These are phyloP conservation scores for Penicillium bialowiezense DNA, from an alignment of 495 filamentous ascomycete genomes.

Conservation along the genomic window DNA sequence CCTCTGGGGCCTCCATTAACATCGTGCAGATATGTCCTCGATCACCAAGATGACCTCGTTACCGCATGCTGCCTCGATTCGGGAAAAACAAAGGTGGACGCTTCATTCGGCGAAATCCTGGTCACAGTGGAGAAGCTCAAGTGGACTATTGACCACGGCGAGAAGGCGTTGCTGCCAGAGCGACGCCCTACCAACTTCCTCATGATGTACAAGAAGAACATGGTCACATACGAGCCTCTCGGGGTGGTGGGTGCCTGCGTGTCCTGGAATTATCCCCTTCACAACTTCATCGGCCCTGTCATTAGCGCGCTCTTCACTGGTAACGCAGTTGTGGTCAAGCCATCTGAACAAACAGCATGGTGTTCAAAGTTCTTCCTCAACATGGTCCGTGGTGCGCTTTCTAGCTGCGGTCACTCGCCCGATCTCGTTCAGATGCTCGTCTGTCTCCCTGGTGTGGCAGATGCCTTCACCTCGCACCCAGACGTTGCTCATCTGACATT, in stretches of 20 bases:
- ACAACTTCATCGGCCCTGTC: conserved; percentile 89
- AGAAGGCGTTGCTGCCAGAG: conserved; percentile 71
- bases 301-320: conserved; percentile 92
- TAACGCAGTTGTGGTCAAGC: conserved; percentile 88
- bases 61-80: conserved; percentile 87
- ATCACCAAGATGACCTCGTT: conserved; percentile 87
- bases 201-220: conserved; percentile 94
- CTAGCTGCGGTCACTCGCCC: conserved; percentile 79
- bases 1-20: not conserved
- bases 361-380: conserved; percentile 74
- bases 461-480: conserved; percentile 81
- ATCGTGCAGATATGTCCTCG: conserved; percentile 62
- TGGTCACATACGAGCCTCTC: conserved; percentile 85
- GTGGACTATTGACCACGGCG: conserved; percentile 92
- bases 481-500: conserved; percentile 91
- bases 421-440: conserved; percentile 78
- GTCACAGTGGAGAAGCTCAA: conserved; percentile 90
- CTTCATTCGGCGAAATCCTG: conserved; percentile 88
- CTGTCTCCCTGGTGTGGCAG: conserved; percentile 82
- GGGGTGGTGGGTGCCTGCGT: conserved; percentile 90
- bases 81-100: conserved; percentile 96
- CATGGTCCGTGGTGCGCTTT: conserved; percentile 73
- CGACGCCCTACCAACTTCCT: conserved; percentile 78
- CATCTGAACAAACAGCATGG: conserved; percentile 92
- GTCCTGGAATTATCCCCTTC: conserved; percentile 96